phyloP scores from a whole-genome alignment of 352 stramenopile genomes.

The Phytophthora megakarya region DNA sequence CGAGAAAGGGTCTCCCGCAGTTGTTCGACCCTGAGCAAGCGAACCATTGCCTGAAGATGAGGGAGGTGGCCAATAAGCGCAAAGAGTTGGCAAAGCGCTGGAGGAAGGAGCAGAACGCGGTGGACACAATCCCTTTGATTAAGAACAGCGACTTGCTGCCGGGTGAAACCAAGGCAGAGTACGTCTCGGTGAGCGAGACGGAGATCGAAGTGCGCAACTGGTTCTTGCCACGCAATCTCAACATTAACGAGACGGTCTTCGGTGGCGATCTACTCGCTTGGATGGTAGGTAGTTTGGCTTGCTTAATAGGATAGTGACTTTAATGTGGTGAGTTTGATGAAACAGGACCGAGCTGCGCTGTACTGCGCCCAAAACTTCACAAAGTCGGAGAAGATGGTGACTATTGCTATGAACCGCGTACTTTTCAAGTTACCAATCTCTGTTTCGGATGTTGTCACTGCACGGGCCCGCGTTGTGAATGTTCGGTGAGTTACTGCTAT shows the following conservation, averaged over 20 bases:
- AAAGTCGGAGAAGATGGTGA: constrained; percentile 79
- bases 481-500: constrained; percentile 53
- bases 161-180: constrained; percentile 43
- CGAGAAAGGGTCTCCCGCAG: constrained; percentile 45
- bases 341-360: constrained; percentile 61
- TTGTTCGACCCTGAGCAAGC: constrained; percentile 47
- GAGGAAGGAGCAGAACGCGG: constrained; percentile 48
- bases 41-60: constrained; percentile 51
- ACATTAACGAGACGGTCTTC: constrained; percentile 76
- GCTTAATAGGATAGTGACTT: not conserved
- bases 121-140: constrained; percentile 50
- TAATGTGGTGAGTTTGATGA: not conserved
- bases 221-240: constrained; percentile 74
- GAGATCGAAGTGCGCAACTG: constrained; percentile 72
- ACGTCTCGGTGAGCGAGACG: constrained; percentile 59
- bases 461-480: constrained; percentile 64
- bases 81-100: constrained; percentile 47
- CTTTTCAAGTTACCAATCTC: constrained; percentile 74
- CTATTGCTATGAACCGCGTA: constrained; percentile 77
- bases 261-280: constrained; percentile 63
- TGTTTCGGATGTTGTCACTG: constrained; percentile 57
- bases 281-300: constrained; percentile 47
- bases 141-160: constrained; percentile 37
- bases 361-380: constrained; percentile 77
- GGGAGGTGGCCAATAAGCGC: constrained; percentile 43